A percentile compares a stretch with the other conserved stretches of the same genome.
Conservation (phyloP, 305 asterid genomes). For the Caryopteris hybrid region DNA sequence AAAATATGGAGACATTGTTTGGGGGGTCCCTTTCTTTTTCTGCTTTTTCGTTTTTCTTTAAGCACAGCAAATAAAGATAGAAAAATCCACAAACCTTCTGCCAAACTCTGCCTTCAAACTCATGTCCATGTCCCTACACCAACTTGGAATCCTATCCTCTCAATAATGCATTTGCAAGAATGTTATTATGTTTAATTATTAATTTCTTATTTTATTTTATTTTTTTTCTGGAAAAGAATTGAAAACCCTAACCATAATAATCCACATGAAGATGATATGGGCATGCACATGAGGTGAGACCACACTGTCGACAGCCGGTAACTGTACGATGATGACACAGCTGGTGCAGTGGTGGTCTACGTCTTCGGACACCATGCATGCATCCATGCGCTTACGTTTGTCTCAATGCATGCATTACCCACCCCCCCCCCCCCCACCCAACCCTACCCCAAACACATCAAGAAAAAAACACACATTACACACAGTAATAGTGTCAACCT, state of each 20-base stretch:
- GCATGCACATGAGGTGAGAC: constrained; percentile 56
- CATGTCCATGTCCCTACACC: constrained; percentile 28
- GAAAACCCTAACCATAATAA: constrained; percentile 4
- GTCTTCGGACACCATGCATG: constrained; percentile 18
- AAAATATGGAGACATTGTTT: no score
- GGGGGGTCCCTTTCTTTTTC: constrained; percentile 15
- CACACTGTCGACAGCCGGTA: constrained; percentile 28
- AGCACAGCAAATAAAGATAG: not conserved
- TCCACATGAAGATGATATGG: constrained; percentile 49
- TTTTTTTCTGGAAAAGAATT: not conserved
- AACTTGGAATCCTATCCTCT: constrained; percentile 38
- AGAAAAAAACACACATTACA: no score
- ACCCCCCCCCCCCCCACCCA: constrained; percentile 29
- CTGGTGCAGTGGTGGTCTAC: constrained; percentile 11
- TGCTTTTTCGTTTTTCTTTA: constrained; percentile 1
- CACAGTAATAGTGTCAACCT: no score
- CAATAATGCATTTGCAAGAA: constrained; percentile 30
- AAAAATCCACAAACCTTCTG: constrained; percentile 30
- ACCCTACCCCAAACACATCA: no score
- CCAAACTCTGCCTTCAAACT: no score
- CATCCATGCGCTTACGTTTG: constrained; percentile 44
- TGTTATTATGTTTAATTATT: no score
- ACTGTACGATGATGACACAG: constrained; percentile 25
- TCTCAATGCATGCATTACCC: constrained; percentile 28
- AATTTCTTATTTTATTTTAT: no score